Evolutionary conservation across 2,329 filamentous ascomycete genomes (phyloP).

Genomic region (Arthroderma uncinatum): DNA sequence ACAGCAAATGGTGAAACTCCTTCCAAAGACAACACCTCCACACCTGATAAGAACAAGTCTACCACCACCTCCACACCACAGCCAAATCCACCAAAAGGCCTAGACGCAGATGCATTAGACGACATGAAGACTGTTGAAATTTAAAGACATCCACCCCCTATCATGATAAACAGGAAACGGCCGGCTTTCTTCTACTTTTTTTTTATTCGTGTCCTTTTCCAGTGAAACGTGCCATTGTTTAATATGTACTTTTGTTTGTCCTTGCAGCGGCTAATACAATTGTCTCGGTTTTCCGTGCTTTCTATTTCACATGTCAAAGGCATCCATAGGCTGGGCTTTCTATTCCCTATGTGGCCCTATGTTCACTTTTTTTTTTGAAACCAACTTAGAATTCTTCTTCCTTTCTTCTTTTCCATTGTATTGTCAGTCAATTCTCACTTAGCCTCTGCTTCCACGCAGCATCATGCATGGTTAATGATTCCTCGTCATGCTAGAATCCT

Average conservation of each 20-base stretch:
- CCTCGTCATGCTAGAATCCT: constrained; percentile 10
- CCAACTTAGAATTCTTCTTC: constrained; percentile 17
- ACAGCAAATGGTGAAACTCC: not conserved
- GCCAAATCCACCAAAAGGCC: constrained; percentile 16
- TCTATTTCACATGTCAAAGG: not conserved
- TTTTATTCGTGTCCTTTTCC: constrained; percentile 1
- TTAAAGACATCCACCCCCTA: constrained; percentile 6
- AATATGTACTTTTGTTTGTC: constrained; percentile 4
- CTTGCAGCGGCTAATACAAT: not conserved
- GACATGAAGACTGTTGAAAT: constrained; percentile 38
- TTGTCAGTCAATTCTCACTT: constrained; percentile 22
- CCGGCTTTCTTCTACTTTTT: not conserved
- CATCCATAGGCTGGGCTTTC: not conserved
- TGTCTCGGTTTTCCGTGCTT: not conserved
- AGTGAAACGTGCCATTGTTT: constrained; percentile 1
- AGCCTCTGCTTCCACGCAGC: constrained; percentile 1
- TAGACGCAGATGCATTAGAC: constrained; percentile 32
- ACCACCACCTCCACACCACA: constrained; percentile 24
- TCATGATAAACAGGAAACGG: constrained; percentile 5
- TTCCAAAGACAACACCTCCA: constrained; percentile 10
- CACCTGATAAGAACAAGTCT: constrained; percentile 23
- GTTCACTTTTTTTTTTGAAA: not conserved
- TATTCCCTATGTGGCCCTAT: not conserved
- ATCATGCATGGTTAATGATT: constrained; percentile 16
- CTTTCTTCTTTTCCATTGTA: constrained; percentile 16